Evolutionary conservation across 2,329 filamentous ascomycete genomes (phyloP), one percentile per base, ranked within the genome.

Genomic region (Huntiella omanensis): DNA sequence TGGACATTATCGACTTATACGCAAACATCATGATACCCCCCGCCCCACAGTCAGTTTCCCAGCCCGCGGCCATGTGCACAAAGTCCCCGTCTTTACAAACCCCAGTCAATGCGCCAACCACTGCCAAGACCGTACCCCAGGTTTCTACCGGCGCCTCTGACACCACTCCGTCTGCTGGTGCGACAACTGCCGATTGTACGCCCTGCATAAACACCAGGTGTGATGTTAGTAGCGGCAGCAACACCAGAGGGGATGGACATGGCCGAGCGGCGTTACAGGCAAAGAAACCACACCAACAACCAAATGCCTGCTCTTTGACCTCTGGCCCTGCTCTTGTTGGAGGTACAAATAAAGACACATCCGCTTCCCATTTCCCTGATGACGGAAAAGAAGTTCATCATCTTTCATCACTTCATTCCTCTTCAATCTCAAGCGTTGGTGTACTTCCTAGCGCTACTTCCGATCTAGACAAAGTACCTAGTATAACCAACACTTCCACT

Each of bases 111-210:
- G 40, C 40, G 40, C 32, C 11, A 15, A 28, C 22, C 22, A 13
- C 40, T 13, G 40, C 40, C 40, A 43, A 43, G 40, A 32, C 40
- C 16, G 34, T 43, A 43, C 40, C 32, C 40, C 40, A 43, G 40
- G 40, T 43, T 43, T 43, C n/a, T 16, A 19, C 19, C 22, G 40
- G 13, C 13, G 28, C 22, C 16, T 33, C 40, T 43, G 40, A 43
- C n/a, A 43, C 40, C 32, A 12, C 28, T 16, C 13, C 16, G 32
- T 43, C 40, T 43, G 28, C 40, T 43, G 32, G 34, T 43, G 28
- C 16, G 40, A 43, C 32, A 33, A 33, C 13, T 33, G 40, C 12
- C 32, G 38, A 16, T 40, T 12, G 13, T 40, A 16, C 19, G 12
- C 12, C 34, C 7, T 33, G 32, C 40, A 16, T n/a, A 15, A 16